Conservation (phyloP, 2,329 filamentous ascomycete genomes). For the Fusarium papillatum region DNA sequence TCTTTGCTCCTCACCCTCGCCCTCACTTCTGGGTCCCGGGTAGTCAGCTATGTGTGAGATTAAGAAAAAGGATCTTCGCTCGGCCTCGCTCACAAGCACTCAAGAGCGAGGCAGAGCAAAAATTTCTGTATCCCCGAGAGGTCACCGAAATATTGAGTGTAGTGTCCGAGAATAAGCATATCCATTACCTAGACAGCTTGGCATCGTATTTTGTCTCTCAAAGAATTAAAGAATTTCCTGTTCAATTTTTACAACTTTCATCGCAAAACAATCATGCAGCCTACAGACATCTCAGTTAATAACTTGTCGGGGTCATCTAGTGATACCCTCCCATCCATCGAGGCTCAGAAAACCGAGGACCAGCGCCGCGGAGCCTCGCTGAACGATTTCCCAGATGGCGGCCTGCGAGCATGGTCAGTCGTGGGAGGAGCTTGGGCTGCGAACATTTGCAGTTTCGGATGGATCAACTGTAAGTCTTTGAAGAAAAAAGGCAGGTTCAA, state of each 20-base stretch:
- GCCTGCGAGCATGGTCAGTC: background rate
- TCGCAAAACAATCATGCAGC: background rate
- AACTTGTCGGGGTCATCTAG: background rate
- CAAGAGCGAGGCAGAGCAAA: background rate
- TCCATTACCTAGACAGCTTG: background rate
- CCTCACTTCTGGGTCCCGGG: background rate
- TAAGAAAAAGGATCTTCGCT: background rate
- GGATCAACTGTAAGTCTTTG: background rate
- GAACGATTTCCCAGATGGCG: background rate
- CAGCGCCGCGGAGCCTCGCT: background rate
- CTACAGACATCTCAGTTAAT: background rate
- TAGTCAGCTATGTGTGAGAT: background rate
- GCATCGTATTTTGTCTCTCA: background rate
- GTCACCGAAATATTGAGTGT: background rate
- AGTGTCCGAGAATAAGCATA: background rate
- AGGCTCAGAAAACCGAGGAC: background rate
- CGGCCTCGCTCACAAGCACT: background rate
- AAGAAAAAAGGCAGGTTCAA: too few species aligned
- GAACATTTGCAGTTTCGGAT: conserved; percentile 3
- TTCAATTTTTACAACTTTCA: background rate
- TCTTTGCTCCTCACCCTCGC: background rate
- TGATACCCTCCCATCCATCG: background rate
- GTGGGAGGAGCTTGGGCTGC: background rate
- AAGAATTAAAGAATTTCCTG: background rate
- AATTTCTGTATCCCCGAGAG: conserved; percentile 1